A percentile compares a stretch with the other conserved stretches of the same genome.
phyloP scores from a whole-genome alignment of 1,284 basidiomycete species.

The Ustilago sp. region DNA sequence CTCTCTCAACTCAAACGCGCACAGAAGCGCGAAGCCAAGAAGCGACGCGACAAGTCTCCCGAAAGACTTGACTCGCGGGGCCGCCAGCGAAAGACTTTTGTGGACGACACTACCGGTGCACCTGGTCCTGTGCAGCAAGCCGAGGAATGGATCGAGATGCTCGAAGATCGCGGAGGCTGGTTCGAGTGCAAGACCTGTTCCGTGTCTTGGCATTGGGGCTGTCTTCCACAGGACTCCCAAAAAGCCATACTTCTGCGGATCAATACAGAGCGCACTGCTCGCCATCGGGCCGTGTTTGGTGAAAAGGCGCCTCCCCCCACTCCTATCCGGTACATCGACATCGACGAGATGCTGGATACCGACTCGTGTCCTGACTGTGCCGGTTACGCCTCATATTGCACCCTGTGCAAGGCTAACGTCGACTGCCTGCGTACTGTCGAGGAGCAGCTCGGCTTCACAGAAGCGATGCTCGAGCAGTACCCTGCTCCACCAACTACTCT shows the following conservation, averaged over 20 bases:
- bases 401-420: slow-evolving; percentile 42
- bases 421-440: slow-evolving; percentile 20
- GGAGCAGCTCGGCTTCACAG: slow-evolving; percentile 27
- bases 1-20: slow-evolving; percentile 27
- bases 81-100: slow-evolving; percentile 21
- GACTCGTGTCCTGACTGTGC: slow-evolving; percentile 48
- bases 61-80: slow-evolving; percentile 31
- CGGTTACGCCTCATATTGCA: slow-evolving; percentile 39
- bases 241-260: slow-evolving; percentile 32
- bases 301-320: slow-evolving; percentile 19
- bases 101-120: slow-evolving; percentile 34
- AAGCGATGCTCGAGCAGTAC: slow-evolving; percentile 25
- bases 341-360: slow-evolving; percentile 36
- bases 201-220: slow-evolving; percentile 55
- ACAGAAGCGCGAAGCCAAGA: slow-evolving; percentile 29
- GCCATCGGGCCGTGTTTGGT: slow-evolving; percentile 30
- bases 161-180: slow-evolving; percentile 55
- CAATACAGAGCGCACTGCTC: slow-evolving; percentile 28
- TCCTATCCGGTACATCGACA: slow-evolving; percentile 26
- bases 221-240: slow-evolving; percentile 34
- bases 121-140: slow-evolving; percentile 30
- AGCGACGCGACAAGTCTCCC: slow-evolving; percentile 26
- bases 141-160: slow-evolving; percentile 41
- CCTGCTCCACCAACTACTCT: slow-evolving; percentile 25
- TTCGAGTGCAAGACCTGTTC: slow-evolving; percentile 52